Base-by-base conservation (phyloP, 2,329 filamentous ascomycete genomes). In the Aspergillus fructus region DNA sequence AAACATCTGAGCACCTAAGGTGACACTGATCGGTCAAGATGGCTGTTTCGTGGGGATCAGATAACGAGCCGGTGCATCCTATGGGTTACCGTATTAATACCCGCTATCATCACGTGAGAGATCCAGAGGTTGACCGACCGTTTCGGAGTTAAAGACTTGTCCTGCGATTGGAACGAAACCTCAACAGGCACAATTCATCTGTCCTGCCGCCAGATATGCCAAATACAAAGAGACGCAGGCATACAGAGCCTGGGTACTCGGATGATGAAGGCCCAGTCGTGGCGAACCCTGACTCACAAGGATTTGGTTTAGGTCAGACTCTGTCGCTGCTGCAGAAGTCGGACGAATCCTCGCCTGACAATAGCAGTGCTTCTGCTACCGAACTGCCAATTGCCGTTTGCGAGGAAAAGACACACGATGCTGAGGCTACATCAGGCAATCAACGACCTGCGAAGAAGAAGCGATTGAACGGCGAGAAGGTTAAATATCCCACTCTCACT, bases 401-500 rank as follows among this genome's bases (percentile, higher is more conserved):
- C 53, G 5, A 55, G 15, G 56, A 54, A 17, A 34, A 21, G 15
- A 33, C 41, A 24, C 17, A 33, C 17, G 40, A 62, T 50, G 15
- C 45, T 50, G 46, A 65, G 61, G 49, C 64, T 58, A 49, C 68
- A 58, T 50, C 60, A 56, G 45, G 54, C 33, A 55, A 39, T 23
- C 50, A 60, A 45, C 64, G 67, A 47, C 50, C 62, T 3, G 45
- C 62, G 24, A 72, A 72, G 60, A 72, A 63, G 63, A 73, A 67
- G 46, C 71, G 68, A 41, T 67, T 72, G 5, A 73, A 76, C 49
- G 74, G 74, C 2, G 72, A 76, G 42, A 79, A 77, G 61, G 71
- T 71, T 42, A 81, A 82, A 64, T 83, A 83, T 60, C 82, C 82
- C 2, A 73, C 76, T 23, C 78, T 87, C 46, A 78, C 76, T 11